Evolutionary conservation across 2,329 filamentous ascomycete genomes (phyloP), one percentile per base, ranked within the genome.

Genomic region (Fusarium algeriense): DNA sequence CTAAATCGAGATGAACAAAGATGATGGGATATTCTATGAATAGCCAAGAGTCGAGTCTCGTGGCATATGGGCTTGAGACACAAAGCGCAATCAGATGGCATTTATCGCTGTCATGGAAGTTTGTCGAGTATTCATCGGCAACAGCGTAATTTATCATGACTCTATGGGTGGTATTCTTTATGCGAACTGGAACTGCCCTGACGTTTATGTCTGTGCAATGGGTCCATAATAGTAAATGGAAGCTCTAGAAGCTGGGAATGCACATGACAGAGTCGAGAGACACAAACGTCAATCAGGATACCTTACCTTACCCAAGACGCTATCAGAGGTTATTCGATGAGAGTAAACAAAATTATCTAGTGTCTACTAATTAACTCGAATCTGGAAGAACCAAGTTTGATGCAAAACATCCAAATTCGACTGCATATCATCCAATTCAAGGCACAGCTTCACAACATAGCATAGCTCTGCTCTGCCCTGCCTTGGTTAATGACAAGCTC

Each of bases 151-250:
- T 68, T 46, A 28, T 32, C 30, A 50, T 68, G 38, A 38, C 64
- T 60, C 34, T 50, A 55, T 34, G 30, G 45, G 59, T 68, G 43
- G 63, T 67, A 61, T 62, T 68, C 64, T 46, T 76, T 76, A 76
- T 76, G 74, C 74, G 73, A 71, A 71, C 58, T 37, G 62, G 64
- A 67, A 55, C 48, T 45, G 57, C 15, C 34, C 52, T 61, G 67
- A 73, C 60, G 64, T 64, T 75, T 68, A 69, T 74, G 74, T 70
- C 71, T 73, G 70, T 69, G 74, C 69, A 62, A 48, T 48, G 40
- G 40, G 69, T 67, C 66, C 62, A 69, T 54, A 43, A 46, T 13
- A 43, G 37, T 58, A 38, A 60, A 57, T 60, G 55, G 56, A 37
- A 68, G 44, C 60, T 70, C 57, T 62, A 53, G 65, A 69, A 72